Conservation (phyloP, 345 rosid species). For the Zanthoxylum bungeanum region DNA sequence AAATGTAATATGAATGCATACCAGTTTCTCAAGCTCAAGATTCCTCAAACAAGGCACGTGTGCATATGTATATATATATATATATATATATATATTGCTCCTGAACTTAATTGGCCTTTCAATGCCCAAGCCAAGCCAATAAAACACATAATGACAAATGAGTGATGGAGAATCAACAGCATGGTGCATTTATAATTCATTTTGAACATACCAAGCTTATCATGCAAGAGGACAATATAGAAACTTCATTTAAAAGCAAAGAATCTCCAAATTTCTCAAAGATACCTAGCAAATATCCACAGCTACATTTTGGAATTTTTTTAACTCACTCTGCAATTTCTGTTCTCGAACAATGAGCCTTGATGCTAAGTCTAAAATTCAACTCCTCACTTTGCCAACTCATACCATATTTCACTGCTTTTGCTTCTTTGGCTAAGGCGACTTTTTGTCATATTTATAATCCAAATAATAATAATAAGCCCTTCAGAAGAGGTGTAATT, state of each 20-base stretch:
- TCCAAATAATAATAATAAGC: too few species aligned
- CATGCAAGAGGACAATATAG: neutral
- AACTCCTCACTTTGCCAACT: too few species aligned
- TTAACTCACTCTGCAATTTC: neutral
- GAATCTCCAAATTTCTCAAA: neutral
- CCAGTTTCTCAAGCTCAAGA: neutral
- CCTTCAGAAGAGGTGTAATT: too few species aligned
- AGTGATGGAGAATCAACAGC: neutral
- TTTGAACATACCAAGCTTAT: neutral
- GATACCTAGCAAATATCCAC: neutral
- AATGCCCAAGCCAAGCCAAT: neutral
- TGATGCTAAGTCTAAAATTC: neutral
- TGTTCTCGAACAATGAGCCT: slow-evolving; percentile 18
- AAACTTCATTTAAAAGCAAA: neutral
- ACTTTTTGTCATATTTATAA: slow-evolving; percentile 13
- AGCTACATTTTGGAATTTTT: neutral
- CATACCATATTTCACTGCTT: slow-evolving; percentile 4
- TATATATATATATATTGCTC: too few species aligned
- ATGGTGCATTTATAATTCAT: neutral
- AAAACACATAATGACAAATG: neutral
- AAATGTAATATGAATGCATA: neutral
- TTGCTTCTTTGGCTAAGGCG: slow-evolving; percentile 1
- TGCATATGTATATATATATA: too few species aligned
- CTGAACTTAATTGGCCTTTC: neutral
- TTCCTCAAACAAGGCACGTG: neutral